Evolutionary conservation across 148 eudicot genomes (phyloP), one percentile per base, ranked within the genome.

Genomic region (Euryodendron excelsum): DNA sequence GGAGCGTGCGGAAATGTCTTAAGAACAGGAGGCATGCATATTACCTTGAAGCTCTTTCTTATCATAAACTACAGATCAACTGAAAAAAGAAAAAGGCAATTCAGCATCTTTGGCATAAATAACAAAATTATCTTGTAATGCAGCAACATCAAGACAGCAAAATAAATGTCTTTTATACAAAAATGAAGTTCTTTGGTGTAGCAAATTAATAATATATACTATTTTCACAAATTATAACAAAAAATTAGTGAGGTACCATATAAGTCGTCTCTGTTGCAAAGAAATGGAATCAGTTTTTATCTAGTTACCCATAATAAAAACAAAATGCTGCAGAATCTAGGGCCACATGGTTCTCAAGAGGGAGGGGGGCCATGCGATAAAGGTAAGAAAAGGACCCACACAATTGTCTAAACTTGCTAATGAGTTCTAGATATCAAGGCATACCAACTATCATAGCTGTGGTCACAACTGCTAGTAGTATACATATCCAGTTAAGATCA

Each of bases 11-110:
- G 33, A 41, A 72, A 75, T 23, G 52, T 41, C 10, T 18, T 8
- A 23, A 9, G 2, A 45, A 36, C 50, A 33, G 12, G 37, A 39
- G 14, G 30, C 31, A 12, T 20, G 7, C 55, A 8, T 7, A 52
- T 11, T 56, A 47, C 41, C 21, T 39, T 11, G 69, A 48, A 76
- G 59, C 78, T 61, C 41, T 15, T 47, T 33, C 59, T 47, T 31
- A 59, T 44, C 78, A 45, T 76, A 30, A 61, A 58, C 65, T 41
- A 30, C 10, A 61, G 23, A 75, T 30, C 70, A 63, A 63, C 68
- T 44, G 78, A 62, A 76, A 30, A 63, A 76, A 30, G 61, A 17
- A 70, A 69, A 60, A n/a, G 50, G 53, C 55, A 15, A 75, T 21
- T 17, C 37, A 45, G 44, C 21, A 28, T 25, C 4, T 15, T 36